Evolutionary conservation across 2,329 filamentous ascomycete species (phyloP).

Genomic region (Neonectria magnoliae): DNA sequence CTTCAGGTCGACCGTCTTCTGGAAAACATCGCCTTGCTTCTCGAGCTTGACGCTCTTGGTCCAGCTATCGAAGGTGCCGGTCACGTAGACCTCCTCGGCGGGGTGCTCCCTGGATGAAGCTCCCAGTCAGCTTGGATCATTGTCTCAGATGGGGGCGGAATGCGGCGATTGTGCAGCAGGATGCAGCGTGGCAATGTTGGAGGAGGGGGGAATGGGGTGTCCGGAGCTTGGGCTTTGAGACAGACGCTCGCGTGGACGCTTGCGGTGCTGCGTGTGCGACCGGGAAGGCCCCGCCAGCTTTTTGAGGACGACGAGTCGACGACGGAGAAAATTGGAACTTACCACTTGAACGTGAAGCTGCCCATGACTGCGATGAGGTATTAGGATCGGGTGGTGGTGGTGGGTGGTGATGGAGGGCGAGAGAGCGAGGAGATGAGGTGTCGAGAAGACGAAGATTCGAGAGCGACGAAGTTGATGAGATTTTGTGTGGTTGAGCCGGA

Average conservation of each 20-base stretch:
- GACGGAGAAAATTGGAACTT: conserved; percentile 48
- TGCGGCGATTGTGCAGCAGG: conserved; percentile 18
- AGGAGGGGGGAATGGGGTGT: conserved; percentile 3
- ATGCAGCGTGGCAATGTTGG: conserved; percentile 22
- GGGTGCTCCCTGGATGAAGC: conserved; percentile 75
- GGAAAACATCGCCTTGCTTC: conserved; percentile 76
- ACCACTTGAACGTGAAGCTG: conserved; percentile 78
- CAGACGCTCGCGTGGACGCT: conserved; percentile 23
- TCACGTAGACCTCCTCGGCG: conserved; percentile 90
- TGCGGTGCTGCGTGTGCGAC: conserved; percentile 8
- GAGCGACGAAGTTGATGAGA: conserved; percentile 19
- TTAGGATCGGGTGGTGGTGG: conserved; percentile 25
- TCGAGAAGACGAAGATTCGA: conserved; percentile 14
- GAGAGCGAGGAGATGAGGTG: conserved; percentile 24
- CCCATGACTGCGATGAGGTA: conserved; percentile 61
- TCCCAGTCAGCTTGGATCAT: conserved; percentile 32
- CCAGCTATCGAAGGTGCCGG: conserved; percentile 96
- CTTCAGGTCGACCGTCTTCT: conserved; percentile 82
- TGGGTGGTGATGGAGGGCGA: conserved; percentile 25
- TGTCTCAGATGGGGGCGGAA: conserved; percentile 37
- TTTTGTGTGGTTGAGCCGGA: conserved; percentile 31
- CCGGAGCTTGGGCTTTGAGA: conserved; percentile 17
- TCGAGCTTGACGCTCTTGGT: conserved; percentile 85
- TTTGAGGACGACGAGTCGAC: neutral
- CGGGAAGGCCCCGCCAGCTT: conserved; percentile 2